phyloP scores from a whole-genome alignment of 1,284 basidiomycete genomes.

The Neotropicomus parvogracilis region DNA sequence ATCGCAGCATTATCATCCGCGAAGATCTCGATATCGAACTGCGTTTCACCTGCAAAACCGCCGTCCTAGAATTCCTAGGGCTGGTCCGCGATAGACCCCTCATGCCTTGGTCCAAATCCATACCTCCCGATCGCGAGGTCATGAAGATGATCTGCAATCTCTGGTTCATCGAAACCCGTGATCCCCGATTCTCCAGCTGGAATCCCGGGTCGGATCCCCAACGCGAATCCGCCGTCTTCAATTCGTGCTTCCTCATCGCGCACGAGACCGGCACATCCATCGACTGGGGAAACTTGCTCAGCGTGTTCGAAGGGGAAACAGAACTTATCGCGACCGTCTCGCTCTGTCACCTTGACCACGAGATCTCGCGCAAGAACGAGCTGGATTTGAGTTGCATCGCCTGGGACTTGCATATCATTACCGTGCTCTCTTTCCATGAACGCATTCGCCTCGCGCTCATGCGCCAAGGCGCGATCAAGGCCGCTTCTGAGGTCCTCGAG shows the following conservation, averaged over 20 bases:
- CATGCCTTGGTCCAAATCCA: constrained; percentile 25
- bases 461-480: constrained; percentile 26
- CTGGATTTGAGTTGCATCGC: constrained; percentile 27
- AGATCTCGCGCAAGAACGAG: constrained; percentile 16
- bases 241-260: constrained; percentile 28
- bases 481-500: constrained; percentile 21
- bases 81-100: constrained; percentile 26
- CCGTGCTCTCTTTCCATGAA: constrained; percentile 20
- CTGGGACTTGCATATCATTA: constrained; percentile 31
- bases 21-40: constrained; percentile 3
- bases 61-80: constrained; percentile 28
- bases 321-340: constrained; percentile 21
- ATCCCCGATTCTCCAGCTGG: constrained; percentile 26
- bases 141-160: constrained; percentile 31
- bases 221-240: constrained; percentile 30
- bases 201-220: constrained; percentile 11
- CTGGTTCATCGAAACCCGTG: constrained; percentile 29
- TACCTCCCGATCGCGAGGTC: constrained; percentile 24
- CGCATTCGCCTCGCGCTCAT: constrained; percentile 20
- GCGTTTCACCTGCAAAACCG: constrained; percentile 24
- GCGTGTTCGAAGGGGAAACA: constrained; percentile 20
- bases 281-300: constrained; percentile 26
- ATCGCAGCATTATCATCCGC: constrained; percentile 14
- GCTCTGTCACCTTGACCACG: constrained; percentile 27
- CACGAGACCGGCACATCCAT: constrained; percentile 19